phyloP scores from a whole-genome alignment of 139 green algal species.

The Deuterostichococcus epilithicus region DNA sequence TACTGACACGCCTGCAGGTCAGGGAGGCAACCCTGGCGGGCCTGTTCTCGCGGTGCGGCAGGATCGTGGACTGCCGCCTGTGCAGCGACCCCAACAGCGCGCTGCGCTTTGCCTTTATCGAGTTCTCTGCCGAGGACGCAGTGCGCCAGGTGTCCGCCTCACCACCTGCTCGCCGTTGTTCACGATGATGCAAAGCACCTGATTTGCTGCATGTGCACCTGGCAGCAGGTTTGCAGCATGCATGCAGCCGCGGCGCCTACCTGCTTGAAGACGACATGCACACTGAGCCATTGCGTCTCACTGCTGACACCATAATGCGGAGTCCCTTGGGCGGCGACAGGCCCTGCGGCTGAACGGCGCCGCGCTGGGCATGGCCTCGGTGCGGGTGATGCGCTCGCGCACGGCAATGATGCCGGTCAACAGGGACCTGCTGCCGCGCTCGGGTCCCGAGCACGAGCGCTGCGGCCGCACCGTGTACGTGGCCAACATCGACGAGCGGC shows the following conservation, averaged over 20 bases:
- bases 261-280: too few species aligned
- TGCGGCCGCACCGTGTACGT: slow-evolving; percentile 88
- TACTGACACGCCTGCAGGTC: slow-evolving; percentile 47
- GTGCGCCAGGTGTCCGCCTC: slow-evolving; percentile 41
- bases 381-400: slow-evolving; percentile 87
- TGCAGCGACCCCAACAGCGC: slow-evolving; percentile 90
- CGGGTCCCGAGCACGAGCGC: slow-evolving; percentile 51
- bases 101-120: slow-evolving; percentile 94
- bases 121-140: slow-evolving; percentile 71
- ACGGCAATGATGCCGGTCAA: slow-evolving; percentile 96
- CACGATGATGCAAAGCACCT: not conserved
- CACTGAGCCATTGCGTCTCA: too few species aligned
- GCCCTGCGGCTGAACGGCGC: slow-evolving; percentile 60
- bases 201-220: not conserved
- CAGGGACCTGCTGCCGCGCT: slow-evolving; percentile 60
- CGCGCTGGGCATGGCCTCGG: slow-evolving; percentile 61
- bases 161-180: not conserved
- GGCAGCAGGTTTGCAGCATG: slow-evolving; percentile 3
- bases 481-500: slow-evolving; percentile 91
- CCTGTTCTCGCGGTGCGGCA: slow-evolving; percentile 69
- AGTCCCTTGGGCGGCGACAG: too few species aligned
- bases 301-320: too few species aligned
- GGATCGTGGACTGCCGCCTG: slow-evolving; percentile 86
- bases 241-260: not conserved
- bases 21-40: slow-evolving; percentile 70